Evolutionary conservation across 345 rosid species (phyloP), one percentile per base, ranked within the genome.

Genomic region (Fremontodendron californicum): DNA sequence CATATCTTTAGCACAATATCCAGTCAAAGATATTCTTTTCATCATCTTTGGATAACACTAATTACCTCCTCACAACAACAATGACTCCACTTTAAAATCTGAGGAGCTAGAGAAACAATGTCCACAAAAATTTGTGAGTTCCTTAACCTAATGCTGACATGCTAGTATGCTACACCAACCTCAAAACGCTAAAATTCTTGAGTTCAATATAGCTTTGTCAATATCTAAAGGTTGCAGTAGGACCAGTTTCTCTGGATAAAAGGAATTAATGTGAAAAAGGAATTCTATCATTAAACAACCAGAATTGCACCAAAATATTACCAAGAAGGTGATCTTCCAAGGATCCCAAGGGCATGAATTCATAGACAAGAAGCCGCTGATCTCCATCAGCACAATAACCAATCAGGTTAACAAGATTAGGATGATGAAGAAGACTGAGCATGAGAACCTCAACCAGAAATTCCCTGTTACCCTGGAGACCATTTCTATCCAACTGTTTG

Each of bases 331-430:
- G 99, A 88, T 96, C 98, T 86, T 96, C 99, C 82, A 96, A 74
- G 75, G 99, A 96, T 68, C 99, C 99, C 82, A 93, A 79, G 11
- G 97, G 87, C 99, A 96, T 94, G 82, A 92, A 96, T 81, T 96
- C 99, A 65, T 96, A 96, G 62, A 96, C 98, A 78, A 96, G 96
- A 77, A 96, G 98, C 52, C 99, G 94, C 70, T 96, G 99, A 73
- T 96, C 98, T 64, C 98, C 99, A 85, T 96, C 99, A 74, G 99
- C 99, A 82, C 99, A 96, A 81, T 96, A 94, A 77, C 99, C 99
- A 63, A 94, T 96, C 67, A 96, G 88, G 83, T 83, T 96, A 86
- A 96, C 98, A 25, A 96, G 92, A 88, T 96, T 96, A 29, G 88
- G 87, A 76, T 96, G 99, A 88, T 96, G 98, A 78, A 96, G 92